phyloP scores from a whole-genome alignment of 306 rosid genomes.

The Sphenostylis stenocarpa region DNA sequence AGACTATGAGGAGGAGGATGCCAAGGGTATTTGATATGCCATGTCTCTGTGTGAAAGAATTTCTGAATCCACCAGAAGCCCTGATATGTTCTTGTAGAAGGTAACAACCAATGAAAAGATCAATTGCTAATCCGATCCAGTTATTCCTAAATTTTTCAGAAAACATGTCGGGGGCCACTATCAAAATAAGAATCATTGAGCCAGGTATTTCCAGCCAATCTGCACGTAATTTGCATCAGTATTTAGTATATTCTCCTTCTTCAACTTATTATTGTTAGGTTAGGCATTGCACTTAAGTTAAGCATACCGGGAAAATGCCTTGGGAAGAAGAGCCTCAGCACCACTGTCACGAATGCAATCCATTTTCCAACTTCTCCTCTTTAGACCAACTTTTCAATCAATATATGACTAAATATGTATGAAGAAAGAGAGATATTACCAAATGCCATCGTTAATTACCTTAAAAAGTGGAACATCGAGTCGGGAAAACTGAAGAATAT shows the following conservation, averaged over 20 bases:
- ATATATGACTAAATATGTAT: no score
- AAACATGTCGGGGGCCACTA: slow-evolving; percentile 71
- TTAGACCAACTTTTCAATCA: slow-evolving; percentile 3
- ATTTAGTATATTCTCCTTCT: no score
- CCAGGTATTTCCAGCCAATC: slow-evolving; percentile 89
- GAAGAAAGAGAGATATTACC: no score
- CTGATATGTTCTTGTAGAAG: slow-evolving; percentile 87
- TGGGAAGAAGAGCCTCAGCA: slow-evolving; percentile 83
- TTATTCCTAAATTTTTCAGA: slow-evolving; percentile 56
- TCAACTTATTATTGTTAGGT: no score
- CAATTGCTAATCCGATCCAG: slow-evolving; percentile 59
- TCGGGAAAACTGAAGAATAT: slow-evolving; percentile 83
- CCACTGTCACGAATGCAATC: slow-evolving; percentile 75
- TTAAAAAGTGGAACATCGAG: slow-evolving; percentile 55
- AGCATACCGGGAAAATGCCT: slow-evolving; percentile 76
- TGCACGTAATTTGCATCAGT: slow-evolving; percentile 23
- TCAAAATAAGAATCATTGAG: slow-evolving; percentile 76
- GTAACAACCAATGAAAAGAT: slow-evolving; percentile 75
- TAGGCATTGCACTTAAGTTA: neutral
- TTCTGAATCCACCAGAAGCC: slow-evolving; percentile 88
- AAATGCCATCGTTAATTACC: slow-evolving; percentile 40
- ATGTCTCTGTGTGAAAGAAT: slow-evolving; percentile 74
- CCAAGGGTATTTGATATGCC: slow-evolving; percentile 89
- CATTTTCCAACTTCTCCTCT: slow-evolving; percentile 87
- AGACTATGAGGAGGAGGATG: slow-evolving; percentile 68